phyloP scores from a whole-genome alignment of 73 alveolate genomes.

The Vitrella brassicaformis region DNA sequence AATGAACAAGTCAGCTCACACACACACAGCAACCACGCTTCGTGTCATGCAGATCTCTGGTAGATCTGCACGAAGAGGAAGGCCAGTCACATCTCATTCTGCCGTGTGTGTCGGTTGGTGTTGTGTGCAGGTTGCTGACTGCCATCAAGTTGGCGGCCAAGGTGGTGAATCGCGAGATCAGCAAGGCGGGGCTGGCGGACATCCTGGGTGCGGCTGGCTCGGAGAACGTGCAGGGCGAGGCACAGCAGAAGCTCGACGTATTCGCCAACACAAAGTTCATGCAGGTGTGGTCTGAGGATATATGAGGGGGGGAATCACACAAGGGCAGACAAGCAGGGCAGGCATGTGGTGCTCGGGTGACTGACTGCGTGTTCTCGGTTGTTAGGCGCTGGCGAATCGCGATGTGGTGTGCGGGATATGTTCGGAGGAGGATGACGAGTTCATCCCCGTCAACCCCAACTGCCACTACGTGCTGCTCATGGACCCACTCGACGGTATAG shows the following conservation, averaged over 20 bases:
- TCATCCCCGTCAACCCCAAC: background rate
- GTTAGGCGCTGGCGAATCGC: background rate
- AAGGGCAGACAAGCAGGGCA: no score
- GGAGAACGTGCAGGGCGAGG: constrained; percentile 31
- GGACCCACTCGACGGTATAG: background rate
- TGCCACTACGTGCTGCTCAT: background rate
- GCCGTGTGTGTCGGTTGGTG: no score
- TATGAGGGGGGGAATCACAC: no score
- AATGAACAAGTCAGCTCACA: background rate
- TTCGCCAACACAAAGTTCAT: constrained; percentile 25
- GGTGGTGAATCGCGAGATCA: constrained; percentile 22
- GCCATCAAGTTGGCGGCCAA: constrained; percentile 42
- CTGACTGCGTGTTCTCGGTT: background rate
- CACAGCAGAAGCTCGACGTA: constrained; percentile 33
- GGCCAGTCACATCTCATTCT: no score
- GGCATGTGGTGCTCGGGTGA: no score
- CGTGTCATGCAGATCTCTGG: background rate
- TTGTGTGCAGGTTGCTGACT: constrained; percentile 5
- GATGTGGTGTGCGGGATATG: background rate
- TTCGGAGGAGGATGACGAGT: background rate
- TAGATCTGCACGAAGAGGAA: no score
- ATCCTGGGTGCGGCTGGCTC: constrained; percentile 34
- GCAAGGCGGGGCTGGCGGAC: constrained; percentile 42
- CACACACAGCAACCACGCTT: no score
- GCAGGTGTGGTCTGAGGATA: background rate